Percentiles rank a stretch among this genome's conserved stretches.
phyloP scores from a whole-genome alignment of 495 filamentous ascomycete genomes.

The Xylaria palmicola region DNA sequence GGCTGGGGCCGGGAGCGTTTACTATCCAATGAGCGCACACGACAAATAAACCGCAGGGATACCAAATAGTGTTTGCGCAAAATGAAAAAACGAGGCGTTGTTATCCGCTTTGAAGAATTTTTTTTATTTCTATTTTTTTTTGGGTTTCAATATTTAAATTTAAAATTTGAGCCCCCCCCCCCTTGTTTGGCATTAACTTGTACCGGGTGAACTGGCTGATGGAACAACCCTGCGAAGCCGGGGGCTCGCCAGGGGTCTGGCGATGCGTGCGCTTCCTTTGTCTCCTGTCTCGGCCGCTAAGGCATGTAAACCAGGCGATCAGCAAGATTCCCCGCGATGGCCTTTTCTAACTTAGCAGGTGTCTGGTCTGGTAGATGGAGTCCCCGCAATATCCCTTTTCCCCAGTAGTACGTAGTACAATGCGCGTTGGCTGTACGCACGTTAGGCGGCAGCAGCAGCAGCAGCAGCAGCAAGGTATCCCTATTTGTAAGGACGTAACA shows the following conservation, averaged over 20 bases:
- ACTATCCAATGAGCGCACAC: not conserved
- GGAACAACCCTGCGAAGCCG: too few species aligned
- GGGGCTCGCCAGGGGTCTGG: not conserved
- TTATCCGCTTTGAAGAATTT: not conserved
- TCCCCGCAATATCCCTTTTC: conserved; percentile 14
- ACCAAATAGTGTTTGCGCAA: too few species aligned
- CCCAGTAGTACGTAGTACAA: not conserved
- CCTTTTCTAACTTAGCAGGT: too few species aligned
- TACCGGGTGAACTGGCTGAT: too few species aligned
- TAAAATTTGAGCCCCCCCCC: too few species aligned
- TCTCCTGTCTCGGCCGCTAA: conserved; percentile 17
- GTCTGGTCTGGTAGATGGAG: conserved; percentile 7
- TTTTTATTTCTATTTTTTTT: not conserved
- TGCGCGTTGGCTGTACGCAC: not conserved
- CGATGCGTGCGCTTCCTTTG: not conserved
- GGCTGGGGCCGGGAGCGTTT: too few species aligned
- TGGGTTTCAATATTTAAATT: too few species aligned
- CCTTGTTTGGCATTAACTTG: too few species aligned
- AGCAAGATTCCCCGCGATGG: conserved; percentile 17
- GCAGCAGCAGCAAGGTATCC: too few species aligned
- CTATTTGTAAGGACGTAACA: too few species aligned
- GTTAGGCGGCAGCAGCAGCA: too few species aligned
- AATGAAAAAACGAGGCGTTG: too few species aligned
- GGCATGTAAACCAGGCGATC: conserved; percentile 21
- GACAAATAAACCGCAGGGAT: not conserved